Percentiles rank a stretch among this genome's conserved stretches.
These are phyloP conservation scores for Graphilbum ipis-grandicollis DNA, from an alignment of 2,329 filamentous ascomycete genomes.

Conservation along the genomic window DNA sequence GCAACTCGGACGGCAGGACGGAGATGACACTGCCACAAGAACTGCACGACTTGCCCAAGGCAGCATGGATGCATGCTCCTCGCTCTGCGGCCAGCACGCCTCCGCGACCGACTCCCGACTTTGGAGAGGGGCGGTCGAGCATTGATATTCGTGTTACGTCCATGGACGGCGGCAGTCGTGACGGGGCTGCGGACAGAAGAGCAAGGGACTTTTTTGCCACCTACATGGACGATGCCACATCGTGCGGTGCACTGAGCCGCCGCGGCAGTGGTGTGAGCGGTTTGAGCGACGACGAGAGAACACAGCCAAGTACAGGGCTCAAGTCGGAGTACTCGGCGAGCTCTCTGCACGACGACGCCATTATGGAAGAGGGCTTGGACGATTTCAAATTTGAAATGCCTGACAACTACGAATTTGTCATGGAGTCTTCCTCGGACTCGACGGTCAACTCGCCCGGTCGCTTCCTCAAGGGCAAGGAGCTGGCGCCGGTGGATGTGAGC, in stretches of 20 bases:
- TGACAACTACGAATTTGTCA: conserved; percentile 7
- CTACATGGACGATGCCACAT: conserved; percentile 6
- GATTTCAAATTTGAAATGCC: conserved; percentile 14
- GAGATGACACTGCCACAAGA: not conserved
- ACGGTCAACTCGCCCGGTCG: conserved; percentile 27
- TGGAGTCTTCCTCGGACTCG: conserved; percentile 20
- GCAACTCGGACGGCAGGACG: not conserved
- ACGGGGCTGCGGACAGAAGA: not conserved
- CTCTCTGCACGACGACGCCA: conserved; percentile 33
- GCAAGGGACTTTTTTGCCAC: conserved; percentile 1
- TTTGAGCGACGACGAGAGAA: conserved; percentile 23
- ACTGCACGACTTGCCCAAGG: not conserved
- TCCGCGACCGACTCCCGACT: not conserved
- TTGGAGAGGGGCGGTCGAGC: conserved; percentile 4
- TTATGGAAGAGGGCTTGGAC: conserved; percentile 26
- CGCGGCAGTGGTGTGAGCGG: conserved; percentile 29
- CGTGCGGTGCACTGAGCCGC: conserved; percentile 18
- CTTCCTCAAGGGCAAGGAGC: conserved; percentile 23
- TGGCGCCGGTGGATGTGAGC: conserved; percentile 32
- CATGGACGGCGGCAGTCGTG: conserved; percentile 3
- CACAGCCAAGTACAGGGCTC: conserved; percentile 19
- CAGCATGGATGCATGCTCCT: conserved; percentile 1
- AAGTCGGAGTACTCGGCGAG: conserved; percentile 30
- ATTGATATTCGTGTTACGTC: conserved; percentile 11
- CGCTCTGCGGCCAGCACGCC: conserved; percentile 3